Evolutionary conservation across 257 asterid species (phyloP).

Genomic region (Nemophila menziesii): DNA sequence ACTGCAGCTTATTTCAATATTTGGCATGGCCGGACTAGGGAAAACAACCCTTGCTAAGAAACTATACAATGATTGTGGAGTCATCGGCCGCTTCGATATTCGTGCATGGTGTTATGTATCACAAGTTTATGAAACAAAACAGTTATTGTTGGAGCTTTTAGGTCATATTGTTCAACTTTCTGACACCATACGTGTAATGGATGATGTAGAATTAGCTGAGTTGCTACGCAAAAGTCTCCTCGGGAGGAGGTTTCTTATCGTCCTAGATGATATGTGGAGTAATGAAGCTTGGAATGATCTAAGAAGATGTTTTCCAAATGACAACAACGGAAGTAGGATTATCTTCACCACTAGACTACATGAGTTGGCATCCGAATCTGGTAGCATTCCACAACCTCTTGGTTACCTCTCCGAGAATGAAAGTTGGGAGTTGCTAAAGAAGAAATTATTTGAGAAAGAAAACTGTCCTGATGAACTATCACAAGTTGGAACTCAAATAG

Average conservation of each 20-base stretch:
- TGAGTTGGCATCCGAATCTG: neutral
- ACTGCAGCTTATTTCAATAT: constrained; percentile 6
- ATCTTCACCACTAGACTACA: constrained; percentile 5
- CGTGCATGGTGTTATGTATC: constrained; percentile 8
- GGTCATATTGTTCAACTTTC: neutral
- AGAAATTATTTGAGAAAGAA: neutral
- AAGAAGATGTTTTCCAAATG: constrained; percentile 3
- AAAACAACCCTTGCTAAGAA: constrained; percentile 11
- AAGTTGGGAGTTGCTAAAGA: constrained; percentile 5
- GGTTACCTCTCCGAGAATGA: neutral
- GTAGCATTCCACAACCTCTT: neutral
- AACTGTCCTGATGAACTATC: constrained; percentile 1
- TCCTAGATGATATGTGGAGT: constrained; percentile 13
- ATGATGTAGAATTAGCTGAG: neutral
- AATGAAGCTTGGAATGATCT: constrained; percentile 9
- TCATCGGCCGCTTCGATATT: neutral
- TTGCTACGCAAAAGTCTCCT: neutral
- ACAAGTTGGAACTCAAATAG: constrained; percentile 1
- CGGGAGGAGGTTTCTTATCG: constrained; percentile 2
- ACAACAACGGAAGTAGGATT: constrained; percentile 3
- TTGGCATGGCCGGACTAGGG: constrained; percentile 13
- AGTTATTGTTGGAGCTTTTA: constrained; percentile 5
- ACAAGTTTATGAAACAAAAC: neutral
- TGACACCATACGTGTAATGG: too few species aligned
- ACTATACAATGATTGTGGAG: neutral